Evolutionary conservation across 768 basidiomycete genomes (phyloP), one percentile per base, ranked within the genome.

Genomic region (Amanita inopinata): DNA sequence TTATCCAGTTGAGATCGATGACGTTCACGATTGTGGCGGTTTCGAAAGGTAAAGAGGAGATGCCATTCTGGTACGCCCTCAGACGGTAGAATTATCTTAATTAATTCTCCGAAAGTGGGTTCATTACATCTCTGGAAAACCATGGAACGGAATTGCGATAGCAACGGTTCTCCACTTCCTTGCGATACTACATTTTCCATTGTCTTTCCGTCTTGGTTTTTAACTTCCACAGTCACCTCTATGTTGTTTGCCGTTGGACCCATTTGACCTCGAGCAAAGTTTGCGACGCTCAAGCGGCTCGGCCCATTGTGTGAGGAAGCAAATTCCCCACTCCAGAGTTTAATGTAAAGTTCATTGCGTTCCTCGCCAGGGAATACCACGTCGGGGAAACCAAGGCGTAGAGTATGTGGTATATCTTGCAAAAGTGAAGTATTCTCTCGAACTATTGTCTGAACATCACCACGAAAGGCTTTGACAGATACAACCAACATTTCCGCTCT

Each of bases 341-440:
- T 96, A 65, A 97, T 75, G 60, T 97, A 98, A 9, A 97, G 70
- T 50, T 98, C 94, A 54, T 98, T 97, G 11, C 94, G 80, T n/a
- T 78, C 63, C 48, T 88, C 84, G 5, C 86, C 88, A 2, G 93
- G 93, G 56, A 92, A 92, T 6, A 94, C 92, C 5, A 96, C 92
- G 51, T 98, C 94, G 0, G 94, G 87, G 57, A 98, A 98, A 22
- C 91, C 91, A 24, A 98, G 78, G 2, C 90, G 84, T 9, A 83
- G 64, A 1, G 91, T 92, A 34, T 81, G 73, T 0, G 93, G 85
- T 6, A 78, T 74, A 50, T 84, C 87, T 46, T 83, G 80, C 17
- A 97, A 67, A 12, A 93, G 62, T 1, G 84, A 82, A 19, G 84
- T 80, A 57, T 94, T 90, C 59, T 94, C 90, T 43, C 73, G 75